Base-by-base conservation (phyloP, 225 moss, liverwort and hornwort species). In the Straminergon stramineum region DNA sequence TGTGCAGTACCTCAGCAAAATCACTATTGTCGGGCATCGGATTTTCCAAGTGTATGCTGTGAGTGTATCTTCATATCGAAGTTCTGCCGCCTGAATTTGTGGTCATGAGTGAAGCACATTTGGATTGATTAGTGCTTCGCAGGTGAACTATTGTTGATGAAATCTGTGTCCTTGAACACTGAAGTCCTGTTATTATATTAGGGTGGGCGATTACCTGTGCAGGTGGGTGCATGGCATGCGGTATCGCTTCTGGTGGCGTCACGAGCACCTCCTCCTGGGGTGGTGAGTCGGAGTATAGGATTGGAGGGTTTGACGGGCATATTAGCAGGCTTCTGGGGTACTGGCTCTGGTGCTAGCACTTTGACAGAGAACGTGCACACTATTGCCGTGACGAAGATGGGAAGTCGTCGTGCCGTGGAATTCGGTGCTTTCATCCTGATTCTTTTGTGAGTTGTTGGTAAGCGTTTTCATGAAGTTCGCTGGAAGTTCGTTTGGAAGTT, bases 301-400 rank as follows among this genome's bases (percentile, higher is more conserved):
- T 58, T 99, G 92, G 99, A 99, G 87, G 99, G 99, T 7, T 64
- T 99, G 53, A 95, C 99, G 37, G 94, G 96, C 88, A 89, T 97
- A 41, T 86, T 99, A 77, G 99, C 99, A 32, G 99, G 99, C n/a
- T 92, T 96, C 9, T 99, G 99, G 99, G 97, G 99, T 61, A 99
- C 97, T 57, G 99, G 99, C 52, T 93, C 96, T 18, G 97, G 96
- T 26, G 97, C 99, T 17, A 92, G 93, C 66, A 96, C 96, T 26
- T 93, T 99, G 90, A 97, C 97, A 37, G 99, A 99, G 89, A 99
- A 99, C 90, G 97, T 99, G 39, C 99, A 99, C 84, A 99, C 98
- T 5, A 99, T 99, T 66, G 97, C 98, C 69, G 96, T 96, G n/a
- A 99, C 97, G 35, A 99, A 99, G 88, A 97, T 99, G 98, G 98